These are phyloP conservation scores for Hibiscus tridactylites DNA, from an alignment of 345 rosid species.

Conservation along the genomic window DNA sequence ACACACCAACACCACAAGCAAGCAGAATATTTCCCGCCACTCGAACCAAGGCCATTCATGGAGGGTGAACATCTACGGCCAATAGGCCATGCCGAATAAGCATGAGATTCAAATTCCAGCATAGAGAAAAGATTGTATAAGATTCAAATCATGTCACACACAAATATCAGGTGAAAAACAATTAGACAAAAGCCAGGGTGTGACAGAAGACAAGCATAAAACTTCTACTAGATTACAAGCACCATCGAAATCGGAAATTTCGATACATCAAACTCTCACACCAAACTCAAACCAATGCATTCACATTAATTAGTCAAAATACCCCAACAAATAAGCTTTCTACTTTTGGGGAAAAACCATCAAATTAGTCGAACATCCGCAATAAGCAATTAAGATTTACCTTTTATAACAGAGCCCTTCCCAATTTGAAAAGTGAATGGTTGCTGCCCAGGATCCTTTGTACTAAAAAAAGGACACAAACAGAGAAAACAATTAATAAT, in stretches of 20 bases:
- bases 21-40: too few species aligned
- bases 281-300: not conserved
- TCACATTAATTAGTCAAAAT: not conserved
- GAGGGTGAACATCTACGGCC: too few species aligned
- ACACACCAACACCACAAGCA: too few species aligned
- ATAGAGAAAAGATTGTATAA: too few species aligned
- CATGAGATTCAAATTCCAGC: too few species aligned
- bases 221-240: not conserved
- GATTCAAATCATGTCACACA: too few species aligned
- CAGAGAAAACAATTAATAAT: constrained; percentile 7
- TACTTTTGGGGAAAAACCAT: not conserved
- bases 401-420: constrained; percentile 32
- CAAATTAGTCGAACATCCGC: too few species aligned
- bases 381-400: not conserved
- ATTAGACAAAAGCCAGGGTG: not conserved
- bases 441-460: constrained; percentile 74
- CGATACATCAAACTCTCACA: not conserved
- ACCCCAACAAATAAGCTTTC: not conserved
- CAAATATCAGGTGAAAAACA: too few species aligned
- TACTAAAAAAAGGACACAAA: constrained; percentile 32
- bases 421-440: constrained; percentile 86
- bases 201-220: not conserved
- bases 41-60: too few species aligned
- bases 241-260: not conserved
- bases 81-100: too few species aligned